phyloP scores from a whole-genome alignment of 2,329 filamentous ascomycete genomes.

The Gaeumannomyces sp. region DNA sequence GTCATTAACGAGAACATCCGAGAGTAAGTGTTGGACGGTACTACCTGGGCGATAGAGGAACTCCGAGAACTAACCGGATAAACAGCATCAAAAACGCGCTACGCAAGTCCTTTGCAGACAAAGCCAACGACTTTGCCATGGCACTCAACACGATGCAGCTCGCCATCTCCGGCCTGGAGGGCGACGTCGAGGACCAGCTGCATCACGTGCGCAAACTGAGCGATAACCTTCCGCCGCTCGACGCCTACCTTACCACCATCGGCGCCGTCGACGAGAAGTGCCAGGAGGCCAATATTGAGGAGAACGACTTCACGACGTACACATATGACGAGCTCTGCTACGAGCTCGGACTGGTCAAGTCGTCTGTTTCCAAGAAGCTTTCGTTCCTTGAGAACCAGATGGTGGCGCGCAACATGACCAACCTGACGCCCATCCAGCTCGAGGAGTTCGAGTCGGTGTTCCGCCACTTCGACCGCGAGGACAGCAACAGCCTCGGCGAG shows the following conservation, averaged over 20 bases:
- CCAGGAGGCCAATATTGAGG: constrained; percentile 94
- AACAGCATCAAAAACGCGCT: constrained; percentile 80
- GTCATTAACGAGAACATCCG: constrained; percentile 97
- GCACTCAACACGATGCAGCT: constrained; percentile 91
- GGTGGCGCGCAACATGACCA: constrained; percentile 97
- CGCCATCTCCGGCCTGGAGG: constrained; percentile 93
- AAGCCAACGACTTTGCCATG: constrained; percentile 95
- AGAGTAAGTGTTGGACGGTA: constrained; percentile 39
- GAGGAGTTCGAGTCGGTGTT: constrained; percentile 99
- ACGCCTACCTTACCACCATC: constrained; percentile 85
- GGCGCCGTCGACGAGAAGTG: constrained; percentile 82
- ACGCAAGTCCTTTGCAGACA: constrained; percentile 89
- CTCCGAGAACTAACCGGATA: background rate
- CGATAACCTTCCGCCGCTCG: constrained; percentile 80
- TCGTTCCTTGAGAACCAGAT: constrained; percentile 97
- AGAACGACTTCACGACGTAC: constrained; percentile 99
- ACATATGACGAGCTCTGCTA: constrained; percentile 95
- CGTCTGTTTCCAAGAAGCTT: constrained; percentile 91
- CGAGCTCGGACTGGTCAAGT: constrained; percentile 84
- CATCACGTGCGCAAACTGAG: constrained; percentile 80
- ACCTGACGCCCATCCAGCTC: constrained; percentile 93
- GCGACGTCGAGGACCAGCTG: constrained; percentile 91
- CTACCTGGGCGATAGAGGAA: too few species aligned
- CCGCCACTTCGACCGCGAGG: constrained; percentile 92
- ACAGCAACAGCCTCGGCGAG: constrained; percentile 83